Conservation (phyloP, 257 asterid genomes). For the Solanum arcanum region DNA sequence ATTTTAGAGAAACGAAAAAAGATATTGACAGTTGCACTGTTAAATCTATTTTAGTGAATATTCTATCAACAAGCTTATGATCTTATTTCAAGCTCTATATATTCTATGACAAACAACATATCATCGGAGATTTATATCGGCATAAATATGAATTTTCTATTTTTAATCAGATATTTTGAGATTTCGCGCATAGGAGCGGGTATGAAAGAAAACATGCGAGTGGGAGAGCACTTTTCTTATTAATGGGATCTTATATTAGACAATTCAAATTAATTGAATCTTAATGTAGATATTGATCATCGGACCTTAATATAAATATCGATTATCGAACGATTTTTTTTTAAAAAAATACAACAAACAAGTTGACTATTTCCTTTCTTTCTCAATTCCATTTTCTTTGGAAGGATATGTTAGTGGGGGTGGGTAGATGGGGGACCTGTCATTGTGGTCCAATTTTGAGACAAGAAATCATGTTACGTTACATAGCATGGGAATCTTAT, state of each 20-base stretch:
- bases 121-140: not conserved
- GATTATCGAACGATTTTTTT: not conserved
- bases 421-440: not conserved
- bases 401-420: not conserved
- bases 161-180: fast-evolving
- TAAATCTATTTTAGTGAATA: not conserved
- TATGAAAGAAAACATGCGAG: not conserved
- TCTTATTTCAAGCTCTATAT: not conserved
- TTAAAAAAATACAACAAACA: not conserved
- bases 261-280: fast-evolving
- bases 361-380: not conserved
- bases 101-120: not conserved
- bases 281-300: not conserved
- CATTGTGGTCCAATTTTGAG: not conserved
- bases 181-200: too few species aligned
- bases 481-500: slow-evolving; percentile 1
- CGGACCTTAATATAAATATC: too few species aligned
- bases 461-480: not conserved
- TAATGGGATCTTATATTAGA: not conserved
- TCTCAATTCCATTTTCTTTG: not conserved
- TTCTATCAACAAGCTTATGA: not conserved
- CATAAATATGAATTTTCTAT: not conserved
- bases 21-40: not conserved
- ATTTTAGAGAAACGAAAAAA: not conserved
- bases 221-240: fast-evolving